Evolutionary conservation across 208 protist genomes (phyloP).

Genomic region (Wallacemonas sp.): DNA sequence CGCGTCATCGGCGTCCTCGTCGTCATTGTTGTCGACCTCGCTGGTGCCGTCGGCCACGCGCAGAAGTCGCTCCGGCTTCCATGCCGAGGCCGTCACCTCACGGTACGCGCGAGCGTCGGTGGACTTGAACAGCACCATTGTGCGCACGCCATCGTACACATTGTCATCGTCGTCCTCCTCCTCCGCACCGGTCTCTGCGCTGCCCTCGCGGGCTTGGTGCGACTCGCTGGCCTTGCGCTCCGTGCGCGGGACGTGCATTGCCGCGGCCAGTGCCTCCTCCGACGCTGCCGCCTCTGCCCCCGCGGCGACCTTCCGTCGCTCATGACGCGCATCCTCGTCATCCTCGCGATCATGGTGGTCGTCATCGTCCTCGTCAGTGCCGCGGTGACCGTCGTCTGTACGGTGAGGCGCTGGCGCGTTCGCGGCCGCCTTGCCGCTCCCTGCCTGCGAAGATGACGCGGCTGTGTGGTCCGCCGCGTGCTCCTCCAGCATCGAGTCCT

Average conservation of each 20-base stretch:
- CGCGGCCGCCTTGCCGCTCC: background rate
- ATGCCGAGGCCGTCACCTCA: constrained; percentile 61
- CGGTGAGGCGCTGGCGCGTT: constrained; percentile 1
- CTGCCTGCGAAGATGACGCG: background rate
- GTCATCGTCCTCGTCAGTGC: no score
- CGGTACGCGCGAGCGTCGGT: constrained; percentile 66
- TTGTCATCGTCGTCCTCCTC: constrained; percentile 59
- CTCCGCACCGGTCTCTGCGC: constrained; percentile 3
- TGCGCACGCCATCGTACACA: constrained; percentile 75
- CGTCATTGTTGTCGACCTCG: constrained; percentile 28
- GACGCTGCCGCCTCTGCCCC: constrained; percentile 11
- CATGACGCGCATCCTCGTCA: no score
- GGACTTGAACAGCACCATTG: constrained; percentile 73
- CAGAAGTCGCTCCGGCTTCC: constrained; percentile 74
- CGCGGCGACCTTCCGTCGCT: background rate
- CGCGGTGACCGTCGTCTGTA: no score
- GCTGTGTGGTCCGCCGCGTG: background rate
- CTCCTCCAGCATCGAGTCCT: background rate
- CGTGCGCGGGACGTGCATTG: background rate
- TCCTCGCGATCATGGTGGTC: no score
- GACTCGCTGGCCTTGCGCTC: background rate
- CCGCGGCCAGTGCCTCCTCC: background rate
- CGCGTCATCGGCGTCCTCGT: constrained; percentile 29
- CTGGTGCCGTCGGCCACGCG: constrained; percentile 36
- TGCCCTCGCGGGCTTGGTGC: background rate